These are phyloP conservation scores for Pouteria campechiana DNA, from an alignment of 179 eudicot species.

Conservation along the genomic window DNA sequence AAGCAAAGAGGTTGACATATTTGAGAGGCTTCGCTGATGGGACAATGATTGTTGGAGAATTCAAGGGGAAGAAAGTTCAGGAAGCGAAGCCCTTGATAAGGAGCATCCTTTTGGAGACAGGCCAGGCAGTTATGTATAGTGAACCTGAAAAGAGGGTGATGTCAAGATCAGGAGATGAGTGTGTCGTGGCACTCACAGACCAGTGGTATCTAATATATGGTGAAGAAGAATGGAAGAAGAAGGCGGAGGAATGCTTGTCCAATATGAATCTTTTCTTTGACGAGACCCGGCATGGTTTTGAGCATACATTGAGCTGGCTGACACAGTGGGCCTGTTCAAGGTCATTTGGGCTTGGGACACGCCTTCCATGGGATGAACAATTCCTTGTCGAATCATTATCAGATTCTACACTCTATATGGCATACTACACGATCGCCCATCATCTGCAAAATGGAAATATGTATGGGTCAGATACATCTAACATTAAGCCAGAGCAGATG, in stretches of 20 bases:
- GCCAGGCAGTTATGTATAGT: constrained; percentile 62
- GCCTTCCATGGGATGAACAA: constrained; percentile 86
- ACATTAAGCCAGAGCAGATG: constrained; percentile 60
- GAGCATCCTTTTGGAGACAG: constrained; percentile 42
- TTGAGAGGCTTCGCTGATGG: constrained; percentile 80
- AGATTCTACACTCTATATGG: constrained; percentile 91
- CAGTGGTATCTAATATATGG: constrained; percentile 86
- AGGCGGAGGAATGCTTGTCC: constrained; percentile 64
- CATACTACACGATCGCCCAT: constrained; percentile 77
- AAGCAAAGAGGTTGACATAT: constrained; percentile 65
- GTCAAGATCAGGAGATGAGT: constrained; percentile 87
- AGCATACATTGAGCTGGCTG: constrained; percentile 82
- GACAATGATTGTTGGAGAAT: constrained; percentile 60
- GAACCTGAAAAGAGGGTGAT: constrained; percentile 89
- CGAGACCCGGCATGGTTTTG: constrained; percentile 84
- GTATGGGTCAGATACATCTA: constrained; percentile 39
- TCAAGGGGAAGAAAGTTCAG: constrained; percentile 64
- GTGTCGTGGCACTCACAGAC: constrained; percentile 84
- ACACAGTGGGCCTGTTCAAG: constrained; percentile 93
- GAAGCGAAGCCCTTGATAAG: constrained; percentile 64
- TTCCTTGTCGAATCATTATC: constrained; percentile 82
- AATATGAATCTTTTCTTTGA: constrained; percentile 60
- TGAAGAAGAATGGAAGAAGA: constrained; percentile 51
- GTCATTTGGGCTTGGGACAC: constrained; percentile 80
- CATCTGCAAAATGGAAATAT: constrained; percentile 64